Evolutionary conservation across 345 rosid genomes (phyloP).

Genomic region (Anastatica hierochuntica): DNA sequence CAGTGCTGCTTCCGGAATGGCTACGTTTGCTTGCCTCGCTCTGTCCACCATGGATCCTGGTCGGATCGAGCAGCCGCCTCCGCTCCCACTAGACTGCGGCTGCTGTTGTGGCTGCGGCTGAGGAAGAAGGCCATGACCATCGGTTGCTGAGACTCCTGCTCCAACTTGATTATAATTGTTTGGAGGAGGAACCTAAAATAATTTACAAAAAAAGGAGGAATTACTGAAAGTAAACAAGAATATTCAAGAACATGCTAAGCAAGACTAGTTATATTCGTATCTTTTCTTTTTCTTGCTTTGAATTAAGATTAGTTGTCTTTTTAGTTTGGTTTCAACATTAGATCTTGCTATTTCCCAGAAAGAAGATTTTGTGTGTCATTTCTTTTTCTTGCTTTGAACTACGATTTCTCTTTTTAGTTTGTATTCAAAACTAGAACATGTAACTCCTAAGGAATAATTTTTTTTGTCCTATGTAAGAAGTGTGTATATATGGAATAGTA

Average conservation of each 20-base stretch:
- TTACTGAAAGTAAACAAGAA: constrained; percentile 46
- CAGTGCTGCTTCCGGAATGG: constrained; percentile 63
- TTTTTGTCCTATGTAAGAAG: constrained; percentile 20
- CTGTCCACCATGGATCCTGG: constrained; percentile 93
- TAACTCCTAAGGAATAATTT: too few species aligned
- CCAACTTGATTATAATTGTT: constrained; percentile 35
- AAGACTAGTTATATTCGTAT: constrained; percentile 30
- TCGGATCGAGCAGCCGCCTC: constrained; percentile 50
- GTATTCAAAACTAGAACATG: not conserved
- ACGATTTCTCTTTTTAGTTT: not conserved
- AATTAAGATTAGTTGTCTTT: constrained; percentile 11
- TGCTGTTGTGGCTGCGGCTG: constrained; percentile 48
- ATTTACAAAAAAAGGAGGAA: constrained; percentile 15
- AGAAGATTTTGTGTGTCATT: constrained; percentile 13
- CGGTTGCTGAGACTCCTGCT: constrained; percentile 24
- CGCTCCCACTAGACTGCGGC: constrained; percentile 33
- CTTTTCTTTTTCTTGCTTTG: constrained; percentile 5
- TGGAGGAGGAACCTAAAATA: constrained; percentile 18
- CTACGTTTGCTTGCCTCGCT: constrained; percentile 75
- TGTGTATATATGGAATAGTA: constrained; percentile 9
- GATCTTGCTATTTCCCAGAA: constrained; percentile 4
- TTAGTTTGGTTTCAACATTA: constrained; percentile 12
- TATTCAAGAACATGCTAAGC: constrained; percentile 27
- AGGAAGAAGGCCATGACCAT: constrained; percentile 35
- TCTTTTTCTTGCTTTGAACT: not conserved